A percentile compares a stretch with the other conserved stretches of the same genome.
Evolutionary conservation across 371 early-diverging fungal species (phyloP).

Genomic region (Parasitella parasitica): DNA sequence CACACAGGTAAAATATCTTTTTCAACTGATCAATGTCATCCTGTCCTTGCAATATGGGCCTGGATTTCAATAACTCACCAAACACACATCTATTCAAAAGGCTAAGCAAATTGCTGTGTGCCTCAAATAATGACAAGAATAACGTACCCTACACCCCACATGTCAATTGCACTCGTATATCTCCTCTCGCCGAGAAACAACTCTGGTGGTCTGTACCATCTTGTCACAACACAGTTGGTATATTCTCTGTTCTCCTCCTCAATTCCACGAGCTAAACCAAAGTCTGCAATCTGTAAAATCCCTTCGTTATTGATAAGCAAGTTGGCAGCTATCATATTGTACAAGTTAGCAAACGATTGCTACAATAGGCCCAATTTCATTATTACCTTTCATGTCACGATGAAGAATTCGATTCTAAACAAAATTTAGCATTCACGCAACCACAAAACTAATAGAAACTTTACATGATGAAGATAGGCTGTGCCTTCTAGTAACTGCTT

Average conservation of each 20-base stretch:
- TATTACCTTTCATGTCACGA: constrained; percentile 86
- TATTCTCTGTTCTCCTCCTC: constrained; percentile 66
- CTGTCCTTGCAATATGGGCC: constrained; percentile 79
- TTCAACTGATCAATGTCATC: constrained; percentile 84
- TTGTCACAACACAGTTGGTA: constrained; percentile 94
- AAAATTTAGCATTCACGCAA: not conserved
- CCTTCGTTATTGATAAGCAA: constrained; percentile 89
- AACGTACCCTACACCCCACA: constrained; percentile 91
- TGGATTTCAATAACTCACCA: constrained; percentile 79
- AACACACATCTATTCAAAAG: constrained; percentile 57
- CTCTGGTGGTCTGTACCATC: constrained; percentile 99
- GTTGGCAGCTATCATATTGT: constrained; percentile 68
- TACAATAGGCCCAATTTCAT: not conserved
- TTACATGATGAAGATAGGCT: constrained; percentile 76
- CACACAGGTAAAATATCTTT: constrained; percentile 78
- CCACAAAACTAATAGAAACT: not conserved
- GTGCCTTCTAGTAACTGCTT: constrained; percentile 87
- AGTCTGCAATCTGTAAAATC: constrained; percentile 98
- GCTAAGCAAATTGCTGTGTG: constrained; percentile 21
- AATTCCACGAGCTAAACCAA: constrained; percentile 86
- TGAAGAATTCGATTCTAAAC: constrained; percentile 75
- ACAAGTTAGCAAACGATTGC: not conserved
- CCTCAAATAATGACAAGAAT: constrained; percentile 24
- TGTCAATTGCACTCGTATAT: constrained; percentile 92
- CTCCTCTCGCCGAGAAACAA: constrained; percentile 83